Evolutionary conservation across 1,284 basidiomycete genomes (phyloP).

Genomic region (Inonotus obliquus): DNA sequence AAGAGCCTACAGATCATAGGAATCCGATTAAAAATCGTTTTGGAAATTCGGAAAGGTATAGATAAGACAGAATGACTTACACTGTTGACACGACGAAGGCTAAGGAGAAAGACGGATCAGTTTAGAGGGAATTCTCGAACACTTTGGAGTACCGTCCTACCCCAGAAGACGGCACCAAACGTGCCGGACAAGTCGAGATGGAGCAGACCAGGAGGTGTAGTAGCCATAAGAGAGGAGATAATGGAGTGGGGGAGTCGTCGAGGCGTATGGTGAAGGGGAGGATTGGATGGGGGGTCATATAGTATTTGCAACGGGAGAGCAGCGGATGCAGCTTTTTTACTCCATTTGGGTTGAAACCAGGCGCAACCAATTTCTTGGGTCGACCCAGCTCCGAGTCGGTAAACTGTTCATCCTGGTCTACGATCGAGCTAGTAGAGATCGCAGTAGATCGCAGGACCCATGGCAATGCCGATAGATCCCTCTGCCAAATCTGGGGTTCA

Average conservation of each 20-base stretch:
- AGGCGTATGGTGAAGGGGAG: background rate
- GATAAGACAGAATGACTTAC: background rate
- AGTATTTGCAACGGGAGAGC: background rate
- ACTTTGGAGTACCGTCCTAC: background rate
- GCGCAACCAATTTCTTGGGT: background rate
- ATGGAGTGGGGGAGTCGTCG: background rate
- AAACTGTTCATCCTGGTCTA: no score
- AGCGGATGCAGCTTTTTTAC: no score
- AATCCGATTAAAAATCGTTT: no score
- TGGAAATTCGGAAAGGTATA: background rate
- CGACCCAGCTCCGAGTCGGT: no score
- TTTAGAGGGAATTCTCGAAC: no score
- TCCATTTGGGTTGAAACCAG: no score
- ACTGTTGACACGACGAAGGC: constrained; percentile 14
- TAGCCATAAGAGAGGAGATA: background rate
- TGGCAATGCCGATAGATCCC: no score
- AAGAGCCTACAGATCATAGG: constrained; percentile 1
- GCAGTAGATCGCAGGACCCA: no score
- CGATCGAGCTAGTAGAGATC: no score
- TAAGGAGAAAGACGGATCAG: background rate
- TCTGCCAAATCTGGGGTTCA: no score
- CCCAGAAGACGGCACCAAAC: constrained; percentile 17
- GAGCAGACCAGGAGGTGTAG: background rate
- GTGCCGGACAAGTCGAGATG: constrained; percentile 10
- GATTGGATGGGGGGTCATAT: background rate